Evolutionary conservation across 2,329 filamentous ascomycete genomes (phyloP), one percentile per base, ranked within the genome.

Genomic region (Paecilomyces variotii): DNA sequence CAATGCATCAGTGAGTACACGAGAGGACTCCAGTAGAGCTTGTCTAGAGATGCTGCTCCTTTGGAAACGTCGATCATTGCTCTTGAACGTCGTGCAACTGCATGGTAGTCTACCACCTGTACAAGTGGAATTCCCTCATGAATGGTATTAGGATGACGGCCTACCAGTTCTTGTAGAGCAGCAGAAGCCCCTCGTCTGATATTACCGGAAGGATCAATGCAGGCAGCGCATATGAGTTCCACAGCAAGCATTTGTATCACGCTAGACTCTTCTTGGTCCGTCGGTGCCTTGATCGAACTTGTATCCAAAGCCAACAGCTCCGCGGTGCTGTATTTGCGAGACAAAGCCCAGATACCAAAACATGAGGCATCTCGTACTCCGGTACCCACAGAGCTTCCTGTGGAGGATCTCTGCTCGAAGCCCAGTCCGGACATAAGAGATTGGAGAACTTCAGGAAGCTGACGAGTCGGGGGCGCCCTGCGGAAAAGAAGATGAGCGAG

Each of bases 281-380:
- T 68, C 7, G 71, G 59, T 0, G 70, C 65, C 27, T 67, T 68
- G 7, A 75, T 66, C 9, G 62, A 58, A 45, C 69, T 65, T 2
- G 65, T 55, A 1, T 84, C 77, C 0, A 95, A 82, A 0, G 79
- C 78, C 10, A 88, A 79, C 5, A 97, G 80, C 71, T 97, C 93
- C 0, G 78, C 69, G 0, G 91, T 96, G 0, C 84, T 86, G 67
- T 97, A 99, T 57, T 93, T 87, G 57, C 94, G 84, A 25, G 93
- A 90, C 6, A 97, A 73, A 1, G 92, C 89, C 94, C 94, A 99
- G 26, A 97, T 87, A 5, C 94, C 94, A 71, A 97, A 99, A 71
- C 92, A 97, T 2, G 94, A 91, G 11, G 94, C 93, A 76, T 99
- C 94, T 53, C 94, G 85, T 14, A 99, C 92, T 65, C 95, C 96